A percentile compares a stretch with the other conserved stretches of the same genome.
Conservation (phyloP, 495 filamentous ascomycete species). For the Articulospora tetracladia region DNA sequence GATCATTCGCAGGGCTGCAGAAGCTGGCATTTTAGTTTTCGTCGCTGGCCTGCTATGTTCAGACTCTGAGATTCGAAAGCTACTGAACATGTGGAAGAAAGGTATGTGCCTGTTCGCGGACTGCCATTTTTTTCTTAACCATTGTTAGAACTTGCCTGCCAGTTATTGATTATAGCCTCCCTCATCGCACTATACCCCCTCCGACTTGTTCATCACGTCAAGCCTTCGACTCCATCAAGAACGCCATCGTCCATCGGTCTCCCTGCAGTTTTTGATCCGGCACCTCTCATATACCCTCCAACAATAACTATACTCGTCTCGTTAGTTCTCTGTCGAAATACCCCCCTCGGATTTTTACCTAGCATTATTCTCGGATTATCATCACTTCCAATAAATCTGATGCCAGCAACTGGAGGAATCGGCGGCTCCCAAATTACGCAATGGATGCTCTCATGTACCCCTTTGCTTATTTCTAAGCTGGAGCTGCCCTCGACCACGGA, state of each 20-base stretch:
- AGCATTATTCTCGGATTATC: conserved; percentile 81
- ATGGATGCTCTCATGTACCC: conserved; percentile 68
- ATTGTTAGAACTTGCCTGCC: conserved; percentile 42
- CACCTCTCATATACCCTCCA: conserved; percentile 83
- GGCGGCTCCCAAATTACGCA: conserved; percentile 60
- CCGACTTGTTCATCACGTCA: conserved; percentile 22
- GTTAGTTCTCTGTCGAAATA: conserved; percentile 61
- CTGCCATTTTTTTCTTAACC: not conserved
- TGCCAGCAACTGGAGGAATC: conserved; percentile 56
- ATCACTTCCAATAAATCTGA: conserved; percentile 66
- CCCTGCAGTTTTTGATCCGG: conserved; percentile 80
- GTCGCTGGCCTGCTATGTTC: conserved; percentile 35
- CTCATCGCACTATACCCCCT: conserved; percentile 48
- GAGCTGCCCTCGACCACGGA: not conserved
- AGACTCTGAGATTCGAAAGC: conserved; percentile 31
- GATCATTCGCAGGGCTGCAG: conserved; percentile 37
- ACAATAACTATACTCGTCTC: conserved; percentile 74
- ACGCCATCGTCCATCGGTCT: conserved; percentile 38
- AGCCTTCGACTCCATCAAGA: conserved; percentile 21
- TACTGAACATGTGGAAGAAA: conserved; percentile 18
- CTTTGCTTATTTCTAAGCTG: conserved; percentile 39
- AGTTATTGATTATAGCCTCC: conserved; percentile 35
- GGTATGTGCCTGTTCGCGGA: conserved; percentile 5
- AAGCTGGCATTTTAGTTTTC: conserved; percentile 39
- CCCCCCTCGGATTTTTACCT: conserved; percentile 55